phyloP scores from a whole-genome alignment of 768 basidiomycete species.

The Lactifluus hygrophoroides region DNA sequence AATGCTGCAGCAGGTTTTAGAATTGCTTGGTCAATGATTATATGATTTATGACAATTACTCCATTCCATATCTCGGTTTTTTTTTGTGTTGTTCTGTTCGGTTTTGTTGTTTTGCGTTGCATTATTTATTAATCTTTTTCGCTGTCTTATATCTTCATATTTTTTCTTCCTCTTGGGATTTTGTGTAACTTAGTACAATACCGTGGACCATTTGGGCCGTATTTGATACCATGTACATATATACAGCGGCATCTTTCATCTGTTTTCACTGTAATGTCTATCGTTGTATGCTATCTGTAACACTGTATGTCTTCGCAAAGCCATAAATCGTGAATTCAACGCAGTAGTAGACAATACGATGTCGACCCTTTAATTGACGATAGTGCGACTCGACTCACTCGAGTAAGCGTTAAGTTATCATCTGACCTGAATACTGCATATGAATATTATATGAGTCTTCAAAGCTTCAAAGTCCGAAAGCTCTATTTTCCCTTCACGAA shows the following conservation, averaged over 20 bases:
- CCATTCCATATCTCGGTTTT: not conserved
- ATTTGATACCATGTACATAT: constrained; percentile 18
- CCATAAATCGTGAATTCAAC: not conserved
- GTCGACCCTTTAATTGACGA: too few relatives aligned
- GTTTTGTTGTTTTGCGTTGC: not conserved
- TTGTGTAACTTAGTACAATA: constrained; percentile 17
- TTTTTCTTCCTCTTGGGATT: not conserved
- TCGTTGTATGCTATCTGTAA: constrained; percentile 18
- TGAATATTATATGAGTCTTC: too few relatives aligned
- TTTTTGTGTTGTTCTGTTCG: not conserved
- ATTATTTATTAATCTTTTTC: constrained; percentile 9
- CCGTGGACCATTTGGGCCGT: constrained; percentile 16
- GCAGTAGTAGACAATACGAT: not conserved
- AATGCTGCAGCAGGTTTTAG: constrained; percentile 13
- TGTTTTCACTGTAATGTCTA: constrained; percentile 13
- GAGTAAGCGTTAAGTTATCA: too few relatives aligned
- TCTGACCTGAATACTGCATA: too few relatives aligned
- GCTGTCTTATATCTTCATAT: not conserved
- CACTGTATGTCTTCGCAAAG: not conserved
- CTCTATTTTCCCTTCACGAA: too few relatives aligned
- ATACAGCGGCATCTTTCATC: constrained; percentile 4
- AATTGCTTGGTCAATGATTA: constrained; percentile 8
- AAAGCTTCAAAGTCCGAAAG: too few relatives aligned
- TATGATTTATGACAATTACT: not conserved
- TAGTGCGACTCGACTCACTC: too few relatives aligned